Percentiles rank a stretch among this genome's conserved stretches.
Conservation (phyloP, 768 basidiomycete genomes). For the Tricholoma sp. region DNA sequence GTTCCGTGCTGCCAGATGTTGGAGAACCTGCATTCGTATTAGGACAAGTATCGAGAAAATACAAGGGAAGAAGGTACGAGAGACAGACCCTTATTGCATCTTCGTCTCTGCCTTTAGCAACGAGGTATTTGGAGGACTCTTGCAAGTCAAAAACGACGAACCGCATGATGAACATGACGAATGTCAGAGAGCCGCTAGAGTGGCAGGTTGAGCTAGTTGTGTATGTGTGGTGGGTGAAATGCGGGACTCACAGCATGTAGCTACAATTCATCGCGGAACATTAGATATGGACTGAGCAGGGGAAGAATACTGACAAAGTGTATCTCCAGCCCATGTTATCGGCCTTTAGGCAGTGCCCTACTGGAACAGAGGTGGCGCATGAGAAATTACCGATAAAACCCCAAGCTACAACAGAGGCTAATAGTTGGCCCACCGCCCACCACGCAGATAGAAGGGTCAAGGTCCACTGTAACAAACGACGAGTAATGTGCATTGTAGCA, state of each 20-base stretch:
- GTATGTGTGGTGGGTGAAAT: no score
- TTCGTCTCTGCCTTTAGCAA: slow-evolving; percentile 50
- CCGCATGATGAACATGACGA: slow-evolving; percentile 49
- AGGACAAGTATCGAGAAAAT: background rate
- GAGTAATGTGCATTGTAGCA: background rate
- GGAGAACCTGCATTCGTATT: slow-evolving; percentile 31
- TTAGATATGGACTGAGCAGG: background rate
- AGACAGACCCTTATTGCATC: slow-evolving; percentile 43
- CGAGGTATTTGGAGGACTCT: slow-evolving; percentile 58
- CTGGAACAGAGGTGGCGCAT: slow-evolving; percentile 31
- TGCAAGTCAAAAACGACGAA: slow-evolving; percentile 54
- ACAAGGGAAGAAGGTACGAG: background rate
- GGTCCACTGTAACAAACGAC: slow-evolving; percentile 34
- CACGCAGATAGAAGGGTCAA: slow-evolving; percentile 49
- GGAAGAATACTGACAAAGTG: slow-evolving; percentile 30
- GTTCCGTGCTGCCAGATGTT: slow-evolving; percentile 44
- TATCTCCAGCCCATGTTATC: slow-evolving; percentile 63
- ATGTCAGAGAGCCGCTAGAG: slow-evolving; percentile 41
- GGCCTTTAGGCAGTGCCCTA: slow-evolving; percentile 36
- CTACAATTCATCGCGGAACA: background rate
- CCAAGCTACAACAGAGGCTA: slow-evolving; percentile 49
- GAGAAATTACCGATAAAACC: slow-evolving; percentile 53
- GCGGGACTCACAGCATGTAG: background rate
- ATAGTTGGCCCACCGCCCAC: slow-evolving; percentile 49
- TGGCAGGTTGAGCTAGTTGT: background rate